Evolutionary conservation across 2,329 filamentous ascomycete genomes (phyloP), one percentile per base, ranked within the genome.

Genomic region (Talaromyces marneffei): DNA sequence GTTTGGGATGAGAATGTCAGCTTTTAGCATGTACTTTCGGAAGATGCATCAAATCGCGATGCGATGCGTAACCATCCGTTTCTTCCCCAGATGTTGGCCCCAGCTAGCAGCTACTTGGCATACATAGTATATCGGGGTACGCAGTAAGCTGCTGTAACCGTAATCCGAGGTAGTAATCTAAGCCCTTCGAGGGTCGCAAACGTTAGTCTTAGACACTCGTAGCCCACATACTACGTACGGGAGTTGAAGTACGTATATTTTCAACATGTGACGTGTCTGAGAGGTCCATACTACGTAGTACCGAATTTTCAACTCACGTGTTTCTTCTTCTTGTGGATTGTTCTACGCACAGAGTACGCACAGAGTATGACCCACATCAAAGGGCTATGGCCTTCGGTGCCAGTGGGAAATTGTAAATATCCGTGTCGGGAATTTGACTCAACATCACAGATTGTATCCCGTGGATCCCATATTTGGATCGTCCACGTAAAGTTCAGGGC

Each of bases 71-170:
- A n/a, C 37, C n/a, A 46, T 42, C 8, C 20, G 2, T 16, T 44
- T 44, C 20, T 46, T 46, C 20, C 12, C 42, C 20, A 25, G 40
- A 44, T 25, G 20, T 7, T 46, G 39, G 44, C n/a, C 3, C 20
- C 42, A 27, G 23, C 12, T 27, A 23, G 14, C 40, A 10, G 40
- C n/a, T 44, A 29, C 44, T 23, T 53, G 50, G 50, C 50, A 35
- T 53, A 33, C 20, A 8, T 37, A 16, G 50, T 53, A 33, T 31
- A 8, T 37, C 18, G 50, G 31, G 35, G 7, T 53, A 39, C 37
- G 52, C 52, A 53, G 7, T 53, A 39, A 54, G 52, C 52, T 16
- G 52, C 10, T 54, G 52, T 25, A 25, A 54, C 52, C 31, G 52
- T 54, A 35, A 2, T 16, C 33, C 29, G 52, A 54, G 23, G 52